Percentiles rank a stretch among this genome's conserved stretches.
Conservation (phyloP, 495 filamentous ascomycete species). For the Tuber melanosporum region DNA sequence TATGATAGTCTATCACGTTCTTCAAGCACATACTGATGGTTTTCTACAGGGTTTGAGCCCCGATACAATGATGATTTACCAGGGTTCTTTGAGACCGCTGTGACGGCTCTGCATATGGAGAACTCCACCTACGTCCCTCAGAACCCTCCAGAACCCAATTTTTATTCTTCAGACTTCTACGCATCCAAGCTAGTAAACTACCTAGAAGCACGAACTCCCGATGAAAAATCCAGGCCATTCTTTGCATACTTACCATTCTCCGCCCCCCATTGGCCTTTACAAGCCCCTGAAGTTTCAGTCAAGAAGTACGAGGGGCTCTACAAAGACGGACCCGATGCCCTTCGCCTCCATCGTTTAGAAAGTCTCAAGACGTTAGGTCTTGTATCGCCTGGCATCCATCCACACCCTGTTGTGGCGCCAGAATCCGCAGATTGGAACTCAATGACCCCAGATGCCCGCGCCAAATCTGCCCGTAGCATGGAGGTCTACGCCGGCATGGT, state of each 20-base stretch:
- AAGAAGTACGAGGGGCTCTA: slow-evolving; percentile 53
- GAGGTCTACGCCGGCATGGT: slow-evolving; percentile 62
- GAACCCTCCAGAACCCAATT: slow-evolving; percentile 49
- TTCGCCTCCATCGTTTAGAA: slow-evolving; percentile 50
- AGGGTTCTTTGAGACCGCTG: slow-evolving; percentile 50
- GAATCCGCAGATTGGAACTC: slow-evolving; percentile 52
- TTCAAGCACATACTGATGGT: slow-evolving; percentile 7
- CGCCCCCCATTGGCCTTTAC: slow-evolving; percentile 58
- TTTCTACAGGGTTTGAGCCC: slow-evolving; percentile 39
- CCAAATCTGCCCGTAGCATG: slow-evolving; percentile 53
- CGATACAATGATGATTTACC: slow-evolving; percentile 45
- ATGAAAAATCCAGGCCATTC: slow-evolving; percentile 52
- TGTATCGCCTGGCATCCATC: slow-evolving; percentile 49
- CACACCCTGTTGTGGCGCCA: slow-evolving; percentile 52
- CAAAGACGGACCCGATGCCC: slow-evolving; percentile 52
- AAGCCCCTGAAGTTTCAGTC: slow-evolving; percentile 51
- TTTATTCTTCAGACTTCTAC: slow-evolving; percentile 54
- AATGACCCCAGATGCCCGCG: slow-evolving; percentile 49
- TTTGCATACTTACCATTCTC: slow-evolving; percentile 57
- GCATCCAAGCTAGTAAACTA: slow-evolving; percentile 52
- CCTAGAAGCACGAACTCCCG: slow-evolving; percentile 50
- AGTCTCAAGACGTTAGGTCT: slow-evolving; percentile 52
- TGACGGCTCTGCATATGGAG: slow-evolving; percentile 56
- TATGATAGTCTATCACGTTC: background rate
- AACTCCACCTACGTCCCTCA: slow-evolving; percentile 46